Conservation (phyloP, 1,284 basidiomycete species). For the Ustilago bromivora region DNA sequence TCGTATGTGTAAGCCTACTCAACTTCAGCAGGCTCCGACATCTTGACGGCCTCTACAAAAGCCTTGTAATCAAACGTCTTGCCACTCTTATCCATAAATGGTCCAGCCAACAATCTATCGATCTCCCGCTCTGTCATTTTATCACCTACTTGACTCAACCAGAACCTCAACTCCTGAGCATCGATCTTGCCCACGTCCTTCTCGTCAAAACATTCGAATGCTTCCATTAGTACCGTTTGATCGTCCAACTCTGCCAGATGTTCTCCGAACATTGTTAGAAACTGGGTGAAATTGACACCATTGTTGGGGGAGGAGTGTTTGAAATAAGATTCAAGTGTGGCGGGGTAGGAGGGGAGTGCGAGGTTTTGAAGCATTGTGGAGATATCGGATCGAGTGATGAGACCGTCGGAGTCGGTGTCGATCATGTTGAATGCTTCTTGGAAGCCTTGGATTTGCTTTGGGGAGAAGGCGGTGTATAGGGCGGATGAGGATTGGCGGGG, state of each 20-base stretch:
- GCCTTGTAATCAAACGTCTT: constrained; percentile 68
- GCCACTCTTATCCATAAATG: constrained; percentile 63
- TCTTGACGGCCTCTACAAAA: constrained; percentile 66
- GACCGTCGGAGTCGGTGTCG: constrained; percentile 69
- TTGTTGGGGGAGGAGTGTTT: constrained; percentile 3
- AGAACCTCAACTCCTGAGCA: constrained; percentile 58
- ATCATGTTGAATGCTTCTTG: constrained; percentile 71
- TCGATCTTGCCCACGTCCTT: constrained; percentile 64
- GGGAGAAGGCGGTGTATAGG: constrained; percentile 62
- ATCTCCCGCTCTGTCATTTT: constrained; percentile 62
- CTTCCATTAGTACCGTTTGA: constrained; percentile 58
- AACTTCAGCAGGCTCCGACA: constrained; percentile 63
- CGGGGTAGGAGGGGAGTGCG: constrained; percentile 43
- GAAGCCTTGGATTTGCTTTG: constrained; percentile 70
- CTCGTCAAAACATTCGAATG: constrained; percentile 69
- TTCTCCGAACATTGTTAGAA: constrained; percentile 67
- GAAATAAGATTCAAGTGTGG: constrained; percentile 38
- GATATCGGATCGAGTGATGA: constrained; percentile 67
- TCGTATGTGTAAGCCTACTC: constrained; percentile 27
- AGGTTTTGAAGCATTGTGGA: constrained; percentile 65
- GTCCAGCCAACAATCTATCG: constrained; percentile 56
- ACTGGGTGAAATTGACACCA: constrained; percentile 65
- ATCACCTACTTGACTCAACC: constrained; percentile 63
- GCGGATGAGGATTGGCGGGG: constrained; percentile 61
- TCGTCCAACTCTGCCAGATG: constrained; percentile 63